Conservation (phyloP, 75 land plant genomes). For the Chamaecyparis obtusa region DNA sequence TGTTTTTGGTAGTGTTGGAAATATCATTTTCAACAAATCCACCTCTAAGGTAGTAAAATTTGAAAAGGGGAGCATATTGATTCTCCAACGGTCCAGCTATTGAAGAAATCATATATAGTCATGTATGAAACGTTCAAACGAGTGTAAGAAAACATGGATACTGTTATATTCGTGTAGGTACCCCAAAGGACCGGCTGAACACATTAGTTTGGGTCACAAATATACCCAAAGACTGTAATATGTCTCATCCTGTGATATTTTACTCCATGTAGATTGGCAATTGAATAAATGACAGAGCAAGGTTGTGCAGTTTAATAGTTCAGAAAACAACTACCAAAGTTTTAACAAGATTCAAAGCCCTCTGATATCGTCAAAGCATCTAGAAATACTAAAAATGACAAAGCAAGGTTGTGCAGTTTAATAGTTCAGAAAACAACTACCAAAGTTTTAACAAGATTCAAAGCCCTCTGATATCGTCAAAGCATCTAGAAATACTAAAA, state of each 20-base stretch:
- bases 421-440: background rate
- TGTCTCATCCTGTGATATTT: background rate
- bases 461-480: background rate
- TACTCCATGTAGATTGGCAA: background rate
- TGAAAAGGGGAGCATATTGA: background rate
- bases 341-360: background rate
- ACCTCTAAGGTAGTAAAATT: background rate
- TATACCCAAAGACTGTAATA: background rate
- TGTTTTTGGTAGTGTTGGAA: background rate
- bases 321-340: background rate
- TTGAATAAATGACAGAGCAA: background rate
- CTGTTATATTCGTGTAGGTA: background rate
- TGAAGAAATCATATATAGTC: background rate
- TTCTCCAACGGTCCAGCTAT: background rate
- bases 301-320: background rate
- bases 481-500: background rate
- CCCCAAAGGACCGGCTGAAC: background rate
- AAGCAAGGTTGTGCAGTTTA: background rate
- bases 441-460: background rate
- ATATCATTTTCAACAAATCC: background rate
- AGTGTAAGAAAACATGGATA: background rate
- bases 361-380: background rate
- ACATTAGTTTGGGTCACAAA: background rate
- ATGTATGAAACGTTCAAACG: background rate
- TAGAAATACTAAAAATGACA: background rate